Evolutionary conservation across 495 filamentous ascomycete species (phyloP), one percentile per base, ranked within the genome.

Genomic region (Penicillium odoratum): DNA sequence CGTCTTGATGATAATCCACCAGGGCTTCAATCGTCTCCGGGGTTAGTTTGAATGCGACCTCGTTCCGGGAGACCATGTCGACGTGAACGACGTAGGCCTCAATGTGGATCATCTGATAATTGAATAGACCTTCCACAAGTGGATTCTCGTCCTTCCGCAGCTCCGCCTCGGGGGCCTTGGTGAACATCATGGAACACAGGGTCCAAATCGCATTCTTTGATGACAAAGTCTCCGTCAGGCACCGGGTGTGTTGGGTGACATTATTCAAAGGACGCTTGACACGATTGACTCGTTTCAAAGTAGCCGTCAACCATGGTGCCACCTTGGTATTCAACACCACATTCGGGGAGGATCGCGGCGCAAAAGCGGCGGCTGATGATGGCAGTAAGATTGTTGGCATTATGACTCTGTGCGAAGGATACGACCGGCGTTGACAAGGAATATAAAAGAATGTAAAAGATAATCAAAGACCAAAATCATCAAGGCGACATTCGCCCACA

Each of bases 21-120:
- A 99, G 84, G 29, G 91, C 74, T 65, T 97, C 92, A 79, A 99
- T 99, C 45, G 94, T 91, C 72, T 98, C 94, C 42, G 88, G 87
- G n/a, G 93, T 97, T 64, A 99, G 82, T 80, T 99, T 99, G 84
- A 92, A 98, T 55, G 93, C 95, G 57, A 99, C 92, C 75, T 99
- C 94, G 69, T 96, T 96, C 72, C 92, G 87, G 55, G 94, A 87
- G 47, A 99, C 94, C 90, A 99, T 94, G 78, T 99, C 94, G 74
- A 99, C 92, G 74, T 98, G 95, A 57, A 99, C 94, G 62, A 98
- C 91, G 74, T 99, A 99, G 48, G 94, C 95, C 76, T 98, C 93
- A 60, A 98, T 82, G 70, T 97, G 90, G 73, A 97, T 81, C 77
- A 97, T 85, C 81, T 96, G 90, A 73, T 91, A 93, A 80, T 96